A percentile compares a stretch with the other conserved stretches of the same genome.
Conservation (phyloP, 805 yeast species). For the Teunomyces barrocoloradensis region DNA sequence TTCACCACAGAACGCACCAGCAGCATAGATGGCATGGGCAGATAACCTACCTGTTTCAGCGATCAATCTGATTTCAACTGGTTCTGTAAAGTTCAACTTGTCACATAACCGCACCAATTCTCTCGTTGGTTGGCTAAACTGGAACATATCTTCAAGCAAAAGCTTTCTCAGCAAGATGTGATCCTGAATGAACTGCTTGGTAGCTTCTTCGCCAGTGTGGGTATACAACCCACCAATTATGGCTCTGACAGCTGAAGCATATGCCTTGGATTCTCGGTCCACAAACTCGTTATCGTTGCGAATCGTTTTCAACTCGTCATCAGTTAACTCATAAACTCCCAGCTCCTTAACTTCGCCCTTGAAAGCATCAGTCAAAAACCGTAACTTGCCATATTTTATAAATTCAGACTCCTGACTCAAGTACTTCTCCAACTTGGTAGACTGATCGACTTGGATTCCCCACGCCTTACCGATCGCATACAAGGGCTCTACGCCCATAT, state of each 20-base stretch:
- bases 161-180: constrained; percentile 83
- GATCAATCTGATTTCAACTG: constrained; percentile 70
- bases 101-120: constrained; percentile 76
- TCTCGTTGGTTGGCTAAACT: constrained; percentile 81
- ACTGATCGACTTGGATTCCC: constrained; percentile 83
- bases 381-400: constrained; percentile 66
- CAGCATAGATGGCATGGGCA: constrained; percentile 79
- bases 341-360: constrained; percentile 36
- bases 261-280: constrained; percentile 44
- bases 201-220: constrained; percentile 61
- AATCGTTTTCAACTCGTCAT: constrained; percentile 19
- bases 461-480: constrained; percentile 68
- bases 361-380: constrained; percentile 40
- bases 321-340: constrained; percentile 48
- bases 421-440: constrained; percentile 61
- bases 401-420: constrained; percentile 67
- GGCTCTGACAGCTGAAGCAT: constrained; percentile 75
- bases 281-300: constrained; percentile 17
- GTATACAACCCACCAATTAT: constrained; percentile 81
- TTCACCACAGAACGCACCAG: constrained; percentile 85
- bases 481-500: constrained; percentile 65
- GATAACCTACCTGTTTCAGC: constrained; percentile 94
- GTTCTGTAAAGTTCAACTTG: constrained; percentile 69
- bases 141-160: constrained; percentile 70
- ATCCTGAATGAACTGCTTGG: constrained; percentile 66